phyloP scores from a whole-genome alignment of 2,329 filamentous ascomycete species.

The Cladophialophora chaetospira region DNA sequence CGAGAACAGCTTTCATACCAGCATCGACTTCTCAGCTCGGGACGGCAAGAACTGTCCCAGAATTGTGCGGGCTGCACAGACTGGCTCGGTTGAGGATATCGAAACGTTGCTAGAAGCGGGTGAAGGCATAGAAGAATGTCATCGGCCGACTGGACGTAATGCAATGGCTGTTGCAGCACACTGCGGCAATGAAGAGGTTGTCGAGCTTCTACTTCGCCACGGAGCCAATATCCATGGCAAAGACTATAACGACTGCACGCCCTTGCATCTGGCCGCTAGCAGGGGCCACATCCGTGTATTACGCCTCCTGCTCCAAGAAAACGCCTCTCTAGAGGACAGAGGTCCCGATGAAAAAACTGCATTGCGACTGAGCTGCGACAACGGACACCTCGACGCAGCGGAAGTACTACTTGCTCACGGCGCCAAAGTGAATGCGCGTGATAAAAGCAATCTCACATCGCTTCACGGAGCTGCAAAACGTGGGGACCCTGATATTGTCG shows the following conservation, averaged over 20 bases:
- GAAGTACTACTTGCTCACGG: background rate
- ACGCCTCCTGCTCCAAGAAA: background rate
- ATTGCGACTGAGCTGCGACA: constrained; percentile 1
- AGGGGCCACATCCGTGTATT: background rate
- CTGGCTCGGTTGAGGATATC: background rate
- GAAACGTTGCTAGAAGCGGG: background rate
- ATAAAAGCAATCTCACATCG: background rate
- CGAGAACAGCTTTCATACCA: background rate
- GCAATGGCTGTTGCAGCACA: constrained; percentile 5
- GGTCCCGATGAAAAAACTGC: background rate
- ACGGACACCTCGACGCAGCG: background rate
- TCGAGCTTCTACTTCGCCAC: background rate
- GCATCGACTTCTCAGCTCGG: background rate
- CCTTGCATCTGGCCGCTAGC: background rate
- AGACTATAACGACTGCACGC: background rate
- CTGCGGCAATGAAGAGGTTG: constrained; percentile 3
- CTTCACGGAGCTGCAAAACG: background rate
- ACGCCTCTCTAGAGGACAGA: background rate
- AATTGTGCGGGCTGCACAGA: constrained; percentile 1
- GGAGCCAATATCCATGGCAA: background rate
- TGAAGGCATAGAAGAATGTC: background rate
- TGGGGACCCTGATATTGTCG: background rate
- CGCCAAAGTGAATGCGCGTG: constrained; percentile 4
- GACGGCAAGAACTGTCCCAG: background rate
- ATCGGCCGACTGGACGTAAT: background rate